Conservation (phyloP, 768 basidiomycete species). For the Nidularia pulvinata region DNA sequence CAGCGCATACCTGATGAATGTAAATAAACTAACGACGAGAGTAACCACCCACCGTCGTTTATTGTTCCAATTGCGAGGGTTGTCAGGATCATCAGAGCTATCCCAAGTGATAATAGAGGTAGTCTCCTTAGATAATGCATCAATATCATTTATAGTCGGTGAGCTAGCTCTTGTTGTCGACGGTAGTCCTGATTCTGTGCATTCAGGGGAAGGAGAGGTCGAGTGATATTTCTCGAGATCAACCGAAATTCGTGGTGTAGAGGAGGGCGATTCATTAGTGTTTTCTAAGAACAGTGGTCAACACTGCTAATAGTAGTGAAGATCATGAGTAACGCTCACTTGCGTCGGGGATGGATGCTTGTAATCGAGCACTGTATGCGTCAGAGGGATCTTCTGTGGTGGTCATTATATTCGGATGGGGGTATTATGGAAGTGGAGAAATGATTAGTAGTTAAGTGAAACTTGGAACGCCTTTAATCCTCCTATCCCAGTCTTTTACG, state of each 20-base stretch:
- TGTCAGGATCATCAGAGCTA: slow-evolving; percentile 21
- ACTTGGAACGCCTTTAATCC: too few relatives aligned
- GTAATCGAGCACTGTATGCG: too few relatives aligned
- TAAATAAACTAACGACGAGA: slow-evolving; percentile 48
- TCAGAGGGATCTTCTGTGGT: too few relatives aligned
- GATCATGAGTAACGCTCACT: too few relatives aligned
- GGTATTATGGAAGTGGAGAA: too few relatives aligned
- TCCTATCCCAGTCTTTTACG: too few relatives aligned
- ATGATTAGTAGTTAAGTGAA: too few relatives aligned
- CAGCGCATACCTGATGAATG: slow-evolving; percentile 40
- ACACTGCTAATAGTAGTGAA: too few relatives aligned
- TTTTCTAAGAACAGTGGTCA: neutral
- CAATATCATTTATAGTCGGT: neutral
- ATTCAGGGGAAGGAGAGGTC: neutral
- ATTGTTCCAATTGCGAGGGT: slow-evolving; percentile 41
- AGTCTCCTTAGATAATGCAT: neutral
- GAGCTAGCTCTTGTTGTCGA: neutral
- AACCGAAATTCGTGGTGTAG: neutral
- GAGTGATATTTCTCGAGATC: neutral
- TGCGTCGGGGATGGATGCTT: too few relatives aligned
- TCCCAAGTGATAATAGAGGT: slow-evolving; percentile 20
- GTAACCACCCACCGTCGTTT: slow-evolving; percentile 47
- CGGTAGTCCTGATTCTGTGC: neutral
- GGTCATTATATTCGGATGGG: too few relatives aligned
- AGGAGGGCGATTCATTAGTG: neutral